Base-by-base conservation (phyloP, 2,329 filamentous ascomycete species). In the Cordyceps cateniannulata region DNA sequence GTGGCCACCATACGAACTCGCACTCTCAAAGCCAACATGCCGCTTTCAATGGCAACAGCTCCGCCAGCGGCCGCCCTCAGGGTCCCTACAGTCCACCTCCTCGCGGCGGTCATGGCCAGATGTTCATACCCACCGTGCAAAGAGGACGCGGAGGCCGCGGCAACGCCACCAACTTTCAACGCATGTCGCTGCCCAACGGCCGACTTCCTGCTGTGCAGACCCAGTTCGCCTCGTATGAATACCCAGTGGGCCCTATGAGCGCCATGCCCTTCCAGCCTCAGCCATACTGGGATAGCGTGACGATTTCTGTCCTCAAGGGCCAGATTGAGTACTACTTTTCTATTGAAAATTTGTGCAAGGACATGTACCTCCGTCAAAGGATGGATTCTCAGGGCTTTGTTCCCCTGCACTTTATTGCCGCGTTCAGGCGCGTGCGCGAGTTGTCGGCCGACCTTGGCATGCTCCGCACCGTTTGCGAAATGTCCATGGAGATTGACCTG, bases 321-420 rank as follows among this genome's bases (percentile, higher is more conserved):
- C 77, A 82, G 70, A 83, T 92, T 42, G 91, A 96, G 69, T 99
- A 97, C 78, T 99, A 99, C 75, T 96, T 99, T 76, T 98, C 93
- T 0, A 84, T 96, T 29, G 90, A 97, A 69, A 99, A 99, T 71
- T 81, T 98, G 54, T 90, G 91, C 81, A 97, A 96, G 75, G 95
- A 99, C 70, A 81, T 90, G 69, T 98, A 86, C 74, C 81, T 99
- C 62, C 88, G 95, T 61, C 87, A 85, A 69, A 87, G 93, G 67
- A 98, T 99, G 95, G 93, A 99, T 71, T 90, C 89, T 1, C 90
- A 98, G 72, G 95, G 95, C 20, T 98, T 93, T 69, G 93, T 97
- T 16, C 86, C 85, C 55, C 77, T 99, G 56, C 81, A 83, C 38
- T 83, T 96, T 62, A 88, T 99, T 66, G 84, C 89, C 24, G 82